A percentile compares a stretch with the other conserved stretches of the same genome.
Evolutionary conservation across 1,284 basidiomycete species (phyloP).

Genomic region (Acaromyces ingoldii): DNA sequence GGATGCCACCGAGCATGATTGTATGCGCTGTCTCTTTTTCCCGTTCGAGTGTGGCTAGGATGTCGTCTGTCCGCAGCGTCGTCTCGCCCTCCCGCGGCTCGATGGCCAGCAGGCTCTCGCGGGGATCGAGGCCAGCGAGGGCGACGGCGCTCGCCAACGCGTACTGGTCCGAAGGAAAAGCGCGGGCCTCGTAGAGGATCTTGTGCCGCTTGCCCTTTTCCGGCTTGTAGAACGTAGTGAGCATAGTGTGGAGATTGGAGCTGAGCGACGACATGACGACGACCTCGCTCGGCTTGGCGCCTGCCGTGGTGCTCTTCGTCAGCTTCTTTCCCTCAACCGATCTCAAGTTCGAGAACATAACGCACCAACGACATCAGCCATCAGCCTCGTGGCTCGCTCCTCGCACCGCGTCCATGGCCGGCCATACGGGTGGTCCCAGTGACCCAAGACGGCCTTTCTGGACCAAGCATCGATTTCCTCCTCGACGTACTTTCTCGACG

Average conservation of each 20-base stretch:
- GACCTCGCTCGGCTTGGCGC: conserved; percentile 80
- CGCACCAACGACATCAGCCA: conserved; percentile 77
- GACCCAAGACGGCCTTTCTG: conserved; percentile 73
- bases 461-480: conserved; percentile 87
- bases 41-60: conserved; percentile 66
- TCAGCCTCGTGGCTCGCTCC: conserved; percentile 66
- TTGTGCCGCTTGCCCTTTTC: conserved; percentile 60
- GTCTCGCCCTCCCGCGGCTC: conserved; percentile 76
- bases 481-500: conserved; percentile 66
- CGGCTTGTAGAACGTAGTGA: conserved; percentile 89
- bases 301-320: conserved; percentile 52
- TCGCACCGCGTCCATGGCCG: conserved; percentile 80
- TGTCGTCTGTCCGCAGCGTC: conserved; percentile 83
- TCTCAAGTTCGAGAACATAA: not conserved
- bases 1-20: conserved; percentile 53
- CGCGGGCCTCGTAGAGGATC: conserved; percentile 88
- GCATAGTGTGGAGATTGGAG: conserved; percentile 87
- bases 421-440: conserved; percentile 78
- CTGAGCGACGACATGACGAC: conserved; percentile 92
- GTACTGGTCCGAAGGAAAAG: conserved; percentile 96
- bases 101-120: conserved; percentile 71
- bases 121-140: conserved; percentile 73
- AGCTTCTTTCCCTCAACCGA: not conserved
- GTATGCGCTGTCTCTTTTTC: conserved; percentile 37
- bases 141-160: conserved; percentile 83